Evolutionary conservation across 176 grass and related monocot genomes (phyloP), one percentile per base, ranked within the genome.

Genomic region (Canna indica): DNA sequence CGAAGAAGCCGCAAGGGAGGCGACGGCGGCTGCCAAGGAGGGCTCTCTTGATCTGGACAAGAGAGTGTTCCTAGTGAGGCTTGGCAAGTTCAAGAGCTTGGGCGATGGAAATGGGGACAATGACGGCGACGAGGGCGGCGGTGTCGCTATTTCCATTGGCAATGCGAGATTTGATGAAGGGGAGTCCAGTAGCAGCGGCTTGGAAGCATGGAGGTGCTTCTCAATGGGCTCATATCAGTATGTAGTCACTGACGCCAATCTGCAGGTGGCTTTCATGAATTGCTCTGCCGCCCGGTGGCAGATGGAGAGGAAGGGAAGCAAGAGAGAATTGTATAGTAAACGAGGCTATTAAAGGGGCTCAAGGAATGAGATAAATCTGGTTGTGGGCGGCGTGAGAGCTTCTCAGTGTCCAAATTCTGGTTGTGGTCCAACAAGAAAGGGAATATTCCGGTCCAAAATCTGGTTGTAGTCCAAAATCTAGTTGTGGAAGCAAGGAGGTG

Each of bases 391-490:
- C 88, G 88, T 33, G 91, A 96, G 59, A 96, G 91, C 75, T 86
- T 96, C 70, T 96, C 91, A 0, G 81, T 91, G 70, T 96, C 88
- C 0, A 96, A 91, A 70, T 88, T 96, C 75, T 96, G 91, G 91
- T 83, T 91, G 64, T 84, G 91, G 91, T 82, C 85, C 80, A 79
- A 83, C 79, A 69, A 91, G 1, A 88, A 82, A 66, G 80, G 81
- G 47, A 81, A 91, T 79, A 73, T 91, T 47, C 81, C 80, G 30
- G 59, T n/a, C n/a, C n/a, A n/a, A n/a, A n/a, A n/a, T n/a, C n/a
- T n/a, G n/a, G n/a, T n/a, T n/a, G n/a, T n/a, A n/a, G n/a, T n/a
- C n/a, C n/a, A n/a, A n/a, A n/a, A n/a, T n/a, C n/a, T n/a, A n/a
- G n/a, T n/a, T n/a, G n/a, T n/a, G n/a, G n/a, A n/a, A n/a, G n/a